These are phyloP conservation scores for Aleurites moluccanus DNA, from an alignment of 441 rosid species.

Conservation along the genomic window DNA sequence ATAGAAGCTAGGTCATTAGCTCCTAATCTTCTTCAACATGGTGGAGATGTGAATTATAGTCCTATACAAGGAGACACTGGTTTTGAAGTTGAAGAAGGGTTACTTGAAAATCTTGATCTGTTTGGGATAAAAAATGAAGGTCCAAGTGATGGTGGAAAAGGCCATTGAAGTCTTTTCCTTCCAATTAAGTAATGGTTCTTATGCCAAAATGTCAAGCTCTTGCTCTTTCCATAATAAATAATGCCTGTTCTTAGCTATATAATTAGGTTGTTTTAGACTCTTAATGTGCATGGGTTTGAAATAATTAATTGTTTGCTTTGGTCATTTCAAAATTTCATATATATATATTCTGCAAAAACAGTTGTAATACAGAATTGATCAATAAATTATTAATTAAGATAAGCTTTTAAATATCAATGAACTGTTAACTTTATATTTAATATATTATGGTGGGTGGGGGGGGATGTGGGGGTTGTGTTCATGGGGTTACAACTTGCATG, in stretches of 20 bases:
- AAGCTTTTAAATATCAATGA: too few species aligned
- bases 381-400: too few species aligned
- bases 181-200: background rate
- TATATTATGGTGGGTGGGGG: too few species aligned
- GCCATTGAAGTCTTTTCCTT: background rate
- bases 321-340: background rate
- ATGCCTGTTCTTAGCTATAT: background rate
- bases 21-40: background rate
- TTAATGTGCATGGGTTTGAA: background rate
- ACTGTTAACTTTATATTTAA: too few species aligned
- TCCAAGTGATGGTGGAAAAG: slow-evolving; percentile 13
- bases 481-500: too few species aligned
- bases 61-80: background rate
- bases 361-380: too few species aligned
- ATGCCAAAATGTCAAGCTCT: background rate
- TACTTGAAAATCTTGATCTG: slow-evolving; percentile 9
- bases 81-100: background rate
- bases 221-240: background rate
- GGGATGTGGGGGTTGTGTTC: too few species aligned
- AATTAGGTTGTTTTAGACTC: background rate
- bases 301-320: background rate
- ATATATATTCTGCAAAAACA: background rate
- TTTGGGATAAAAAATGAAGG: slow-evolving; percentile 20
- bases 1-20: slow-evolving; percentile 6
- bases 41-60: background rate